phyloP scores from a whole-genome alignment of 805 yeast species.

The Saccharomyces paradoxus region DNA sequence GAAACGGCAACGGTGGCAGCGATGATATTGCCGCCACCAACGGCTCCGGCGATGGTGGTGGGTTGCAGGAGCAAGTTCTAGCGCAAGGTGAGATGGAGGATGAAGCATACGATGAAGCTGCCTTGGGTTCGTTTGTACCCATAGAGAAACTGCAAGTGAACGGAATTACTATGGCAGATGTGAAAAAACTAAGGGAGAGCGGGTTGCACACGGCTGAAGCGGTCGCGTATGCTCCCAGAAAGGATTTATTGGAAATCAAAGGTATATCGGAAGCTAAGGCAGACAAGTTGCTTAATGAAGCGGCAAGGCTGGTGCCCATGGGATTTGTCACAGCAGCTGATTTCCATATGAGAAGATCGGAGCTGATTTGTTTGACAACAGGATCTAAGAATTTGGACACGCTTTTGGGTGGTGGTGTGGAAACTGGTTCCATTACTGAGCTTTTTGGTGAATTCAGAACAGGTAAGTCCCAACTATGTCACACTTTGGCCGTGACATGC shows the following conservation, averaged over 20 bases:
- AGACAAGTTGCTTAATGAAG: slow-evolving; percentile 72
- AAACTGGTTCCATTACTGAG: slow-evolving; percentile 95
- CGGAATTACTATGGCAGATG: slow-evolving; percentile 75
- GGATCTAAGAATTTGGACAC: slow-evolving; percentile 94
- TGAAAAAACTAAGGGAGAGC: slow-evolving; percentile 69
- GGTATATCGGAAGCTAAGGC: slow-evolving; percentile 97
- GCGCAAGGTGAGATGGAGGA: slow-evolving; percentile 7
- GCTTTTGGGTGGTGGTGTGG: slow-evolving; percentile 90
- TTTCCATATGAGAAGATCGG: slow-evolving; percentile 81
- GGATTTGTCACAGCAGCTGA: slow-evolving; percentile 97
- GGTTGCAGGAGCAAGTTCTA: slow-evolving; percentile 1
- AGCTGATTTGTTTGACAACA: slow-evolving; percentile 85
- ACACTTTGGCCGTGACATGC: slow-evolving; percentile 92
- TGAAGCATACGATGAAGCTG: slow-evolving; percentile 45
- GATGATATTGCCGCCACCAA: slow-evolving; percentile 3
- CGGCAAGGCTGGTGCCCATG: slow-evolving; percentile 81
- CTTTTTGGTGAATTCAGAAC: slow-evolving; percentile 96
- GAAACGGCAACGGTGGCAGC: slow-evolving; percentile 1
- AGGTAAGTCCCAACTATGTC: slow-evolving; percentile 95
- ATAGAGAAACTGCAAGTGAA: slow-evolving; percentile 48
- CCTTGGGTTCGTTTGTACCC: slow-evolving; percentile 30
- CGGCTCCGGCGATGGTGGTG: slow-evolving; percentile 4
- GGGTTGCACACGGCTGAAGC: slow-evolving; percentile 88
- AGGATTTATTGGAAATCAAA: slow-evolving; percentile 64
- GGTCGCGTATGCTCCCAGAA: slow-evolving; percentile 86